Evolutionary conservation across 768 basidiomycete species (phyloP).

Genomic region (Suillus cothurnatus): DNA sequence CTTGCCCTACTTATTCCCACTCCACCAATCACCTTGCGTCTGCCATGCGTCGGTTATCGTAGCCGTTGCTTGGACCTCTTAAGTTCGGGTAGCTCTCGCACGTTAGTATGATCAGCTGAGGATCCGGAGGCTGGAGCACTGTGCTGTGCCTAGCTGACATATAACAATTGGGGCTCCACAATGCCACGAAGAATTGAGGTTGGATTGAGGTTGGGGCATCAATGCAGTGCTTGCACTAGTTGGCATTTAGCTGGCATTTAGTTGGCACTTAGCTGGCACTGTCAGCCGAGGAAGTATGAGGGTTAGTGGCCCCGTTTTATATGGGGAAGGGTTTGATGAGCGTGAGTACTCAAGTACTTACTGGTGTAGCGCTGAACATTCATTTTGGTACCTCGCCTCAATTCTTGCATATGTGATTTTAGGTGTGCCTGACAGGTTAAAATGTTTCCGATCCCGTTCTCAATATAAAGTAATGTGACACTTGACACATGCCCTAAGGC

Average conservation of each 20-base stretch:
- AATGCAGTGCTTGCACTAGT: not conserved
- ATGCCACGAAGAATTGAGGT: not conserved
- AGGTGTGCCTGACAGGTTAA: not conserved
- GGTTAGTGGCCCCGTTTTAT: not conserved
- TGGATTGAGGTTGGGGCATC: not conserved
- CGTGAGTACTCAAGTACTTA: not conserved
- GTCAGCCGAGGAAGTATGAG: not conserved
- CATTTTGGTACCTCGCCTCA: not conserved
- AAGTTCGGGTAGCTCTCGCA: not conserved
- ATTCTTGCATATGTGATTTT: not conserved
- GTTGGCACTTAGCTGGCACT: not conserved
- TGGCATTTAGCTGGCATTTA: not conserved
- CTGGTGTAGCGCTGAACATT: not conserved
- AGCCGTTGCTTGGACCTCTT: not conserved
- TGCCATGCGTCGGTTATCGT: not conserved
- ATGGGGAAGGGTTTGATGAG: not conserved
- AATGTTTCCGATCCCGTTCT: not conserved
- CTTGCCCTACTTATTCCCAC: not conserved
- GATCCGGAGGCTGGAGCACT: not conserved
- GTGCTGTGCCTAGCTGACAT: not conserved
- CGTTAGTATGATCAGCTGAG: not conserved
- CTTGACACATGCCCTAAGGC: not conserved
- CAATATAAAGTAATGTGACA: not conserved
- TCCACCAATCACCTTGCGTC: not conserved
- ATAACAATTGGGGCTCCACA: not conserved